Conservation (phyloP, 2,329 filamentous ascomycete genomes). For the Blastomyces parvus region DNA sequence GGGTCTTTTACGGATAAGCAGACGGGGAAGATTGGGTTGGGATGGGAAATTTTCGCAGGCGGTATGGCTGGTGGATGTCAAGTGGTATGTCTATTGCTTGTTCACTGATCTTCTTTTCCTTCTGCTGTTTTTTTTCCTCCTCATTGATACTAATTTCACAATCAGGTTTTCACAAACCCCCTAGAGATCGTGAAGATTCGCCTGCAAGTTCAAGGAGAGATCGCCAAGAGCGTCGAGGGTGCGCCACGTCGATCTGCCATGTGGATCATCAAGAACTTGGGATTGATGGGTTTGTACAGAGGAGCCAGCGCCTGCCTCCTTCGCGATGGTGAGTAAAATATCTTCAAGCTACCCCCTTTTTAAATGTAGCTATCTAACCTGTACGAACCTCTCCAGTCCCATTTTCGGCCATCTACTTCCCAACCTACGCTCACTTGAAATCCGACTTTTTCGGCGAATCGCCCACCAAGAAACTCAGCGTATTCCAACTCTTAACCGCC, state of each 20-base stretch:
- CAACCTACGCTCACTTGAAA: conserved; percentile 90
- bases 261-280: conserved; percentile 95
- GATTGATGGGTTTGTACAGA: conserved; percentile 92
- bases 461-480: conserved; percentile 73
- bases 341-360: not conserved
- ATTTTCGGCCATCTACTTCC: conserved; percentile 98
- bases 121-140: not conserved
- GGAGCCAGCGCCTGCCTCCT: conserved; percentile 88
- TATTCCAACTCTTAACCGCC: conserved; percentile 83
- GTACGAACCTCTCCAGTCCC: conserved; percentile 48
- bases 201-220: conserved; percentile 92
- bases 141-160: not conserved
- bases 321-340: conserved; percentile 51
- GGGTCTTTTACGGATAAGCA: conserved; percentile 63
- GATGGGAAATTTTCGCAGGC: conserved; percentile 74
- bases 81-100: conserved; percentile 61
- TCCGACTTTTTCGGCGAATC: conserved; percentile 88
- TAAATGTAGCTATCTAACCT: conserved; percentile 12
- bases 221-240: conserved; percentile 75
- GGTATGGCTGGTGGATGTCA: conserved; percentile 85
- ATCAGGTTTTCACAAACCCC: conserved; percentile 87
- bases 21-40: conserved; percentile 59
- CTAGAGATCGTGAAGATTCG: conserved; percentile 99
- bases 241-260: conserved; percentile 83
- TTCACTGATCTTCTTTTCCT: not conserved